Evolutionary conservation across 1,284 basidiomycete genomes (phyloP), one percentile per base, ranked within the genome.

Genomic region (Testicularia cyperi): DNA sequence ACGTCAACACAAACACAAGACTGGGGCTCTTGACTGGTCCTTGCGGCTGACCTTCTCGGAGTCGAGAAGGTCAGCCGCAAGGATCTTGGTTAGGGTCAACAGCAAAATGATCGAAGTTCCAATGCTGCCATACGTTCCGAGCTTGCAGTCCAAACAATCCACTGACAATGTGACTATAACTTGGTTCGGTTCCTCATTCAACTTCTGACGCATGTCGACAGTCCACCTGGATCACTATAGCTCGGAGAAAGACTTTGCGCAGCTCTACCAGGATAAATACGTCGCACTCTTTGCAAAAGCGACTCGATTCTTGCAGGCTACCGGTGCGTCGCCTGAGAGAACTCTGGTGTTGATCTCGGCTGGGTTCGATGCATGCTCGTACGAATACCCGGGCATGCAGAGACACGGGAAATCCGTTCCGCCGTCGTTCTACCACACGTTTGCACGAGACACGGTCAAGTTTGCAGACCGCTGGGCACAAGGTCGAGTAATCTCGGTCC

Each of bases 351-450:
- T 70, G n/a, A 45, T 79, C 35, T 68, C 78, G 25, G 77, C 79
- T 54, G 94, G 94, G 2, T 92, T 97, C 78, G 94, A 97, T 66
- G 92, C 92, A 0, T 90, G 87, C 51, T 87, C 92, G 69, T 89
- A 96, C 75, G 92, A 98, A 73, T 86, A 88, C 61, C 80, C 84
- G 4, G 87, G 86, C 6, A 98, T 98, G 94, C 90, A 90, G 33
- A 81, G 94, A 7, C 94, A 97, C 75, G 83, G 85, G 35, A 85
- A 91, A n/a, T 86, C 87, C 55, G 91, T 97, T 0, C 94, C 94
- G 0, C 82, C 85, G 0, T 83, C 84, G 0, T 96, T 96, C 79
- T 98, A 89, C 76, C 80, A 86, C 66, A 85, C 84, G 5, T 95
- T 96, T 68, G 86, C 90, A 0, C 80, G 79, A 3, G 90, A 95